Base-by-base conservation (phyloP, 2,329 filamentous ascomycete species). In the Arachnopeziza araneosa region DNA sequence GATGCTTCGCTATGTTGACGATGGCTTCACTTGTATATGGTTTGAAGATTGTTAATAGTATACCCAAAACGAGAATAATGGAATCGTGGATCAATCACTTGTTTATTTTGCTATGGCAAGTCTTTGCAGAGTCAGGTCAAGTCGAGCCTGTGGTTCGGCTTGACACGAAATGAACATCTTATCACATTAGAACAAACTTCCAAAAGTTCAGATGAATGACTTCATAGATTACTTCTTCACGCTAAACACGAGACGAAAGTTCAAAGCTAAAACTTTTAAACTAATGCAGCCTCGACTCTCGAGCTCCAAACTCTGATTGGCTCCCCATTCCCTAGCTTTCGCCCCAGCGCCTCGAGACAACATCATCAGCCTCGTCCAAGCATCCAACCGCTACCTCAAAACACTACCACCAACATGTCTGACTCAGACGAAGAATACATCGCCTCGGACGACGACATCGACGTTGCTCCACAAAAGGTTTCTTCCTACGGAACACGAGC, bases 371-470 rank as follows among this genome's bases (percentile, higher is more conserved):
- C 36, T 44, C 36, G 36, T 44, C 36, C 36, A 4, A 14, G 17
- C 5, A 14, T 4, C 4, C 36, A 5, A 44, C 5, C 12, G 3
- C 6, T 12, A 44, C 10, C 36, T 19, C 36, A 4, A 44, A 19
- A 14, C 30, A 32, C 12, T 4, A 44, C 26, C 26, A 44, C 36
- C 36, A 44, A 14, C 36, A 90, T 90, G 88, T 85, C 86, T 59
- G 87, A 89, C 75, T 90, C 87, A 21, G 88, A 90, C 70, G 87
- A 84, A 73, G 87, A 90, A 66, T 90, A 84, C 72, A 80, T 88
- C 62, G 82, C 73, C 65, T 88, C 85, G 24, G 86, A 88, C 67
- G 86, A 89, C 68, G 87, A 88, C 64, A 78, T 85, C 62, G 76
- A 78, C 26, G 26, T 30, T 9, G 63, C 66, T 7, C 60, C 63